Evolutionary conservation across 176 grass and related monocot genomes (phyloP).

Genomic region (Thinopyrum elongatum): DNA sequence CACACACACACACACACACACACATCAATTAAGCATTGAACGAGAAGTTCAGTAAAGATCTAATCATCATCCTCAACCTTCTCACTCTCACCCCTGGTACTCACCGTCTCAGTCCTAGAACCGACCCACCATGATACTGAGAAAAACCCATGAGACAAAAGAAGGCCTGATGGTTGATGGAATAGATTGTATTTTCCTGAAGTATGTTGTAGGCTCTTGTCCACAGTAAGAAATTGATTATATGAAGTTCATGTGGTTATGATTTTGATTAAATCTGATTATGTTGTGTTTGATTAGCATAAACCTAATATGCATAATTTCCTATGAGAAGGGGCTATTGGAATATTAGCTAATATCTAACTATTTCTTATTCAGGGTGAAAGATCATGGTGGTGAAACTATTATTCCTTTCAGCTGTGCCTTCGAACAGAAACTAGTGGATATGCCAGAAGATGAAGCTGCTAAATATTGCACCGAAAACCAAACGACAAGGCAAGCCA

Average conservation of each 20-base stretch:
- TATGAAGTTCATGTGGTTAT: neutral
- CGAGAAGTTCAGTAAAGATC: neutral
- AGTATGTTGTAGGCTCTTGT: neutral
- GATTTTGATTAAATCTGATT: neutral
- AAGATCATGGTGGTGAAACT: constrained; percentile 91
- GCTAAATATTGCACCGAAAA: constrained; percentile 95
- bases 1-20: no score
- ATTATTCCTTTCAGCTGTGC: constrained; percentile 96
- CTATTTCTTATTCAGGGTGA: constrained; percentile 54
- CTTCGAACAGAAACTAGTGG: constrained; percentile 78
- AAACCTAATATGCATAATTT: neutral
- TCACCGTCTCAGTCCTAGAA: neutral
- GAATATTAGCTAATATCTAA: neutral
- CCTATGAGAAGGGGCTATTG: neutral
- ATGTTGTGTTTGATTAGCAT: neutral
- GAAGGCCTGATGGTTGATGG: neutral
- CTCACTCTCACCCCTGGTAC: neutral
- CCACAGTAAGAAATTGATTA: neutral
- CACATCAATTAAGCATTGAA: neutral
- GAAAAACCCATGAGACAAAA: neutral
- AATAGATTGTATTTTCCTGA: neutral
- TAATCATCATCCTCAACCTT: neutral
- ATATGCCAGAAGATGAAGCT: constrained; percentile 98
- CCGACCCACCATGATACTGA: neutral
- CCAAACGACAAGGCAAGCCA: constrained; percentile 62